These are phyloP conservation scores for Saposhnikovia divaricata DNA, from an alignment of 129 eudicot species.

Conservation along the genomic window DNA sequence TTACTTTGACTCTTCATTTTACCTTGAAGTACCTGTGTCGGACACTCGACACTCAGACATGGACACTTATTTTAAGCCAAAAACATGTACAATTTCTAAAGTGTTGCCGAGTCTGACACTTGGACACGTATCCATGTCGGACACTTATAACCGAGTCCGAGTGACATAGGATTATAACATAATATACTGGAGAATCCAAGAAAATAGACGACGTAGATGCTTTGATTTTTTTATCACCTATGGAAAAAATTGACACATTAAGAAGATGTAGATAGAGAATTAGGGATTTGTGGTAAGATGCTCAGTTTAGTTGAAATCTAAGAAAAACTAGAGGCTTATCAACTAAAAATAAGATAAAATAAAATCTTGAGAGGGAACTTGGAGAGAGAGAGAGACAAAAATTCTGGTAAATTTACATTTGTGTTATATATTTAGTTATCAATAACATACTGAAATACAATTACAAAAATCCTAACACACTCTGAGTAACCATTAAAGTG, in stretches of 20 bases:
- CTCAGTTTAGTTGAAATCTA: background rate
- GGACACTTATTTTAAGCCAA: no score
- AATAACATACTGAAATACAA: background rate
- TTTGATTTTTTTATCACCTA: background rate
- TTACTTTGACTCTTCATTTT: no score
- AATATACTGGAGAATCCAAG: background rate
- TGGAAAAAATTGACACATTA: background rate
- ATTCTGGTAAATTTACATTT: background rate
- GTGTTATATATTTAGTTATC: background rate
- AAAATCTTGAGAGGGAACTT: background rate
- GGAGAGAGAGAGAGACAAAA: background rate
- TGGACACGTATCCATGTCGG: no score
- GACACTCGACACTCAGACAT: no score
- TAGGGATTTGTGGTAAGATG: background rate
- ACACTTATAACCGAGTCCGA: no score
- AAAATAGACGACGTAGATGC: background rate
- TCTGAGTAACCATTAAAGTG: background rate
- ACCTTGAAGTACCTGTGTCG: no score
- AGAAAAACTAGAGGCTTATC: background rate
- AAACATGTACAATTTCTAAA: no score
- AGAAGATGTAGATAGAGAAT: background rate
- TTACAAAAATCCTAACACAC: background rate
- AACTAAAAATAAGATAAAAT: background rate
- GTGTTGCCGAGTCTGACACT: no score
- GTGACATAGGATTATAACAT: no score